These are phyloP conservation scores for Durusdinium trenchii DNA, from an alignment of 73 alveolate species.

Conservation along the genomic window DNA sequence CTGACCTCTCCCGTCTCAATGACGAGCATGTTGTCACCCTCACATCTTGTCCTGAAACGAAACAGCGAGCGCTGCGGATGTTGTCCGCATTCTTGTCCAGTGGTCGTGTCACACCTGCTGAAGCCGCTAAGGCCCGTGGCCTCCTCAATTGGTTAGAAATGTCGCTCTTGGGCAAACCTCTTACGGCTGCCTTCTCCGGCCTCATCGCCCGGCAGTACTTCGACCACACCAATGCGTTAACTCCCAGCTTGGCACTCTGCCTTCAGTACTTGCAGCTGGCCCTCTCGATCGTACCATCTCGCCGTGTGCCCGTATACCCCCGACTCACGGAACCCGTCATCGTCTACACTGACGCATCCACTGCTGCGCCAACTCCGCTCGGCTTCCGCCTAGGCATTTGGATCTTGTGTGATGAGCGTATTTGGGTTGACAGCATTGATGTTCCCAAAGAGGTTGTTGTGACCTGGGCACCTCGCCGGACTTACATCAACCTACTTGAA, in stretches of 20 bases:
- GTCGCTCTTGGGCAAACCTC: not conserved
- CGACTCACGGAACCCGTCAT: not conserved
- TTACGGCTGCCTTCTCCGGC: not conserved
- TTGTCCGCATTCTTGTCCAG: not conserved
- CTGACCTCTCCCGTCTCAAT: not conserved
- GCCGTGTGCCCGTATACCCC: not conserved
- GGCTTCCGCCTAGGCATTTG: not conserved
- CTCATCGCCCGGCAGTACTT: slow-evolving; percentile 52
- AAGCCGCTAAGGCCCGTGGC: slow-evolving; percentile 42
- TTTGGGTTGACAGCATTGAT: not conserved
- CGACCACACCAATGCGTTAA: not conserved
- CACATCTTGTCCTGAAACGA: not conserved
- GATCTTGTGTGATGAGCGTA: not conserved
- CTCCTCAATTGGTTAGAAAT: slow-evolving; percentile 14
- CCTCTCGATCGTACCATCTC: not conserved
- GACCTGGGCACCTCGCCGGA: not conserved
- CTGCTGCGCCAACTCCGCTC: not conserved
- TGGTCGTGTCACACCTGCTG: not conserved
- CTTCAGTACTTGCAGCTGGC: not conserved
- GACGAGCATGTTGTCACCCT: not conserved
- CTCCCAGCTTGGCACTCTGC: not conserved
- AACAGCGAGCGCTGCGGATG: not conserved
- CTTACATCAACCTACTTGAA: slow-evolving; percentile 6
- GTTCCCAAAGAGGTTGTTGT: not conserved
- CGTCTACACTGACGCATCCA: slow-evolving; percentile 40